Evolutionary conservation across 1,284 basidiomycete genomes (phyloP), one percentile per base, ranked within the genome.

Genomic region (Austroboletus novae-zelandiae): DNA sequence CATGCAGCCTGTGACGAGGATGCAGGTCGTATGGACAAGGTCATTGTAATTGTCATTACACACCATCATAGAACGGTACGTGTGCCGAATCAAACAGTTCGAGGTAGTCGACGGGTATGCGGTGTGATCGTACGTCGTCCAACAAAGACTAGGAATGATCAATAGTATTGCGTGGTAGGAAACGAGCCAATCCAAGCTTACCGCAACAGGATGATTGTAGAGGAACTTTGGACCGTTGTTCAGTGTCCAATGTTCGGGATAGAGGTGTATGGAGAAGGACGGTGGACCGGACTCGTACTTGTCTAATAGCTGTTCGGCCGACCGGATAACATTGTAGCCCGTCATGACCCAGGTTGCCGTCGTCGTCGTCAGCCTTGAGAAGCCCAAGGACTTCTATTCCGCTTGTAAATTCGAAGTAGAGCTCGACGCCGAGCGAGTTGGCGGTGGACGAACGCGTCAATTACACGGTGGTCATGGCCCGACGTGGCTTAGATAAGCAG

Each of bases 51-150:
- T 29, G 40, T 35, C 9, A 30, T 40, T 42, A 62, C 57, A 29
- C 42, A 89, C 89, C 89, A 64, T 91, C 86, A 65, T 90, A 91
- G 67, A 89, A 91, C 15, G 85, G 84, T 4, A 89, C 75, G 48
- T 74, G 74, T 9, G 80, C 79, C 17, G 76, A 67, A 55, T 91
- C 85, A 57, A 91, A 89, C 35, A 89, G 69, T 57, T 89, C 84
- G 8, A 91, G 73, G 62, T 89, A 89, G 70, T 91, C 89, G 27
- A 85, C 81, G 14, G 89, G 89, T 74, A 91, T 89, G 40, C 86
- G 77, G 58, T 86, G 81, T 9, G 84, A 82, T 41, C 86, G 78
- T 50, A 91, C 83, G 62, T 91, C 88, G 58, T 91, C 89, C 34
- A 91, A 71, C 9, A 91, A 66, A 35, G 83, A 83, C 88, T 91